phyloP scores from a whole-genome alignment of 106 monocot genomes.

The Apostasia shenzhenica region DNA sequence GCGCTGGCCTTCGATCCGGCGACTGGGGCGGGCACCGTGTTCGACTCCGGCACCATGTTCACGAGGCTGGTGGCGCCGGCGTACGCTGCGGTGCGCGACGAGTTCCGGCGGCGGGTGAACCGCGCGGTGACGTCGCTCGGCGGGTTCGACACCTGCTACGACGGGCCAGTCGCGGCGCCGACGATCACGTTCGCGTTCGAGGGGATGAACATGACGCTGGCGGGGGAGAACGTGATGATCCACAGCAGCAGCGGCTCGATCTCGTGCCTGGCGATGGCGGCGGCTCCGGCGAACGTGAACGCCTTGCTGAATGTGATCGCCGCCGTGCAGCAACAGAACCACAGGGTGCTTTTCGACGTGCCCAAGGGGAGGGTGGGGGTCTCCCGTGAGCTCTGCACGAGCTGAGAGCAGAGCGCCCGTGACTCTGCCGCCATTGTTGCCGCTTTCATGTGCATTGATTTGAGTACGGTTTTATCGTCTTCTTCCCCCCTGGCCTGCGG shows the following conservation, averaged over 20 bases:
- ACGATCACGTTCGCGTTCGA: slow-evolving; percentile 53
- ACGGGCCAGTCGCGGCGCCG: slow-evolving; percentile 39
- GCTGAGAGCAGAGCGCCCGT: slow-evolving; percentile 4
- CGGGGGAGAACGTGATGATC: slow-evolving; percentile 70
- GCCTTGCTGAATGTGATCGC: slow-evolving; percentile 90
- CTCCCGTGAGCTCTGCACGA: slow-evolving; percentile 74
- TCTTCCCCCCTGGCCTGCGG: too few species aligned
- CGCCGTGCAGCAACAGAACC: slow-evolving; percentile 97
- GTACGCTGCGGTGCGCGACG: slow-evolving; percentile 36
- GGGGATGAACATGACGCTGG: slow-evolving; percentile 77
- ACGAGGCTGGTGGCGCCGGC: slow-evolving; percentile 32
- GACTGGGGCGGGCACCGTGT: slow-evolving; percentile 39
- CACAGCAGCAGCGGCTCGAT: slow-evolving; percentile 61
- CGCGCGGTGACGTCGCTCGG: slow-evolving; percentile 50
- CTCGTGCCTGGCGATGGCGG: slow-evolving; percentile 86
- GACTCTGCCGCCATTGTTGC: background rate
- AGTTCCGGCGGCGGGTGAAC: slow-evolving; percentile 37
- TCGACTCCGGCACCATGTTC: slow-evolving; percentile 52
- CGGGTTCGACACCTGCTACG: slow-evolving; percentile 97
- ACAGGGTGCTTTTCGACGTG: slow-evolving; percentile 71
- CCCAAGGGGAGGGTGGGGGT: slow-evolving; percentile 59
- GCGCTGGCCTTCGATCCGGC: slow-evolving; percentile 26
- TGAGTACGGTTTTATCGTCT: too few species aligned
- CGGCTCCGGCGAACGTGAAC: slow-evolving; percentile 75
- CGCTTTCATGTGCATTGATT: too few species aligned